These are phyloP conservation scores for Ambrosia artemisiifolia DNA, from an alignment of 129 eudicot genomes.

Conservation along the genomic window DNA sequence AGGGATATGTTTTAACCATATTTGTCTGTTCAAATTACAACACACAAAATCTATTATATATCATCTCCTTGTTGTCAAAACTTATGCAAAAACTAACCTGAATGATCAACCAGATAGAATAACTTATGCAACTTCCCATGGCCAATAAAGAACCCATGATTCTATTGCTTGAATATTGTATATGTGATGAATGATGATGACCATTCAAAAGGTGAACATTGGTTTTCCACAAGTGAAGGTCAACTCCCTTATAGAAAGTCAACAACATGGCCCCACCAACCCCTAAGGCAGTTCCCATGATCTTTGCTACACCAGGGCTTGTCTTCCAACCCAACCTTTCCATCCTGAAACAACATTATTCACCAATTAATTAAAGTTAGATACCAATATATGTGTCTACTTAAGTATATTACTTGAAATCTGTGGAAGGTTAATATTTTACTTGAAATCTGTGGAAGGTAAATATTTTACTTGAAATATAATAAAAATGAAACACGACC, in stretches of 20 bases:
- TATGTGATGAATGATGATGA: conserved; percentile 19
- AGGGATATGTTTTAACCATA: conserved; percentile 40
- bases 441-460: background rate
- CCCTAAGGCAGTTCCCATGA: conserved; percentile 41
- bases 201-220: conserved; percentile 42
- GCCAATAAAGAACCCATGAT: conserved; percentile 31
- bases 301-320: conserved; percentile 46
- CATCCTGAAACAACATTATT: conserved; percentile 27
- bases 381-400: no score
- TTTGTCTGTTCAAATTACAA: conserved; percentile 38
- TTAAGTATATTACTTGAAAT: no score
- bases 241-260: conserved; percentile 51
- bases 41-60: background rate
- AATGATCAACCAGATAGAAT: conserved; percentile 34
- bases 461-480: background rate
- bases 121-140: conserved; percentile 28
- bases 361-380: background rate
- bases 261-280: conserved; percentile 62
- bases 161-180: conserved; percentile 18
- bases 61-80: background rate
- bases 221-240: conserved; percentile 42
- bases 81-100: conserved; percentile 17
- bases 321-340: conserved; percentile 49
- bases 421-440: background rate
- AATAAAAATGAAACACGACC: background rate